These are phyloP conservation scores for Debaryomyces subglobosus DNA, from an alignment of 1,139 yeast genomes.

Conservation along the genomic window DNA sequence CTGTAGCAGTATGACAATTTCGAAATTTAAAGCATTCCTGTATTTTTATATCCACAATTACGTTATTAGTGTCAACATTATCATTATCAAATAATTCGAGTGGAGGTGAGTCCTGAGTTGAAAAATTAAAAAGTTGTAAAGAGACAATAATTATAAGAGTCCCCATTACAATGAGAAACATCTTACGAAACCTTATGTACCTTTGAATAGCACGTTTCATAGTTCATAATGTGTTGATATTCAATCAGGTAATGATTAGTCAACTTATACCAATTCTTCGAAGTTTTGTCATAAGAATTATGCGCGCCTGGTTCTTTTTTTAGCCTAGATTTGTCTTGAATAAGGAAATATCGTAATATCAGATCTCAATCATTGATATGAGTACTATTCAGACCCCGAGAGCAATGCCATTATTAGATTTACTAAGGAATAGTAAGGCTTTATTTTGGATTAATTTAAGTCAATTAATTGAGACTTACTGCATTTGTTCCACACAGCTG, in stretches of 20 bases:
- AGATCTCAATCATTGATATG: background rate
- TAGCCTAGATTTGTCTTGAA: background rate
- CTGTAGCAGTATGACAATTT: constrained; percentile 5
- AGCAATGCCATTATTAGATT: background rate
- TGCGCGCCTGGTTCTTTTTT: background rate
- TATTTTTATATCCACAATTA: constrained; percentile 11
- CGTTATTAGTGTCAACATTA: constrained; percentile 1
- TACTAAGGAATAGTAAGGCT: too few relatives aligned
- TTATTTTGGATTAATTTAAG: too few relatives aligned
- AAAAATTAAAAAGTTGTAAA: background rate
- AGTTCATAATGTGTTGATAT: background rate
- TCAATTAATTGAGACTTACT: background rate
- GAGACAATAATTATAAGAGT: background rate
- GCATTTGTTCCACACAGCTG: background rate
- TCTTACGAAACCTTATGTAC: background rate
- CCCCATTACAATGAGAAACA: background rate
- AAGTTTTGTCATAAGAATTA: background rate
- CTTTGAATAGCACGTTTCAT: background rate
- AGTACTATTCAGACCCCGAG: background rate
- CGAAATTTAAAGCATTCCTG: constrained; percentile 10
- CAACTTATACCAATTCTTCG: background rate
- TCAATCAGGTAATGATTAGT: background rate
- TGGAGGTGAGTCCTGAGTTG: background rate
- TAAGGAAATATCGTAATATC: background rate
- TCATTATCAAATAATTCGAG: background rate